phyloP scores from a whole-genome alignment of 768 basidiomycete genomes.

The Chalciporus piperatus region DNA sequence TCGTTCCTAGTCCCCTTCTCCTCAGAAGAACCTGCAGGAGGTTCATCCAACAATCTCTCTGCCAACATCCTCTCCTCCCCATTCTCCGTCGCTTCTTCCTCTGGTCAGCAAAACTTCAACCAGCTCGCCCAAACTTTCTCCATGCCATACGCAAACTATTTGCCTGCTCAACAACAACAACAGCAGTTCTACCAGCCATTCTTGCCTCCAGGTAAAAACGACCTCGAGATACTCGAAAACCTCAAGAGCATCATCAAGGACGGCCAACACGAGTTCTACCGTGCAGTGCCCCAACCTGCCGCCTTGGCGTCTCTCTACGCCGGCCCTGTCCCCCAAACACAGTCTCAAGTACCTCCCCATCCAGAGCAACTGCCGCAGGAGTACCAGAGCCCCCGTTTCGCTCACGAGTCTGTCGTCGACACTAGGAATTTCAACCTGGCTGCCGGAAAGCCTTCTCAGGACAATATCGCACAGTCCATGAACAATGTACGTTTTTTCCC shows the following conservation, averaged over 20 bases:
- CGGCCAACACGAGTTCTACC: constrained; percentile 70
- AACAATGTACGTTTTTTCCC: constrained; percentile 34
- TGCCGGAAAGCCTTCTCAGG: constrained; percentile 10
- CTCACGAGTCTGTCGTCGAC: constrained; percentile 14
- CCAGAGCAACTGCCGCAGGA: constrained; percentile 35
- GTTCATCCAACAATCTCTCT: constrained; percentile 6
- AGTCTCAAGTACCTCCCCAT: constrained; percentile 33
- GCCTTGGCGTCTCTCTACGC: constrained; percentile 63
- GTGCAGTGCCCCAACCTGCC: constrained; percentile 61
- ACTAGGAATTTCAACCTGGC: constrained; percentile 1
- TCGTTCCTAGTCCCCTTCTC: constrained; percentile 50
- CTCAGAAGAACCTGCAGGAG: constrained; percentile 46
- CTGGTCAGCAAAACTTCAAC: constrained; percentile 28
- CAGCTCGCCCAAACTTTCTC: constrained; percentile 36
- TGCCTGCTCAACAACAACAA: constrained; percentile 27
- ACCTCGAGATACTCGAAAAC: constrained; percentile 72
- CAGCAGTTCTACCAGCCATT: constrained; percentile 27
- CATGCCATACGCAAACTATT: constrained; percentile 38
- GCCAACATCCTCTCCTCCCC: constrained; percentile 37
- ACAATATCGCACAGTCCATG: constrained; percentile 11
- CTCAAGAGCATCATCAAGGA: constrained; percentile 71
- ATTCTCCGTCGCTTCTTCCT: constrained; percentile 36
- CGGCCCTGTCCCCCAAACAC: constrained; percentile 40
- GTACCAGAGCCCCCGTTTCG: constrained; percentile 6
- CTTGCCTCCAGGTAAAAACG: constrained; percentile 56